phyloP scores from a whole-genome alignment of 108 stramenopile genomes.

The Nitzschia palea region DNA sequence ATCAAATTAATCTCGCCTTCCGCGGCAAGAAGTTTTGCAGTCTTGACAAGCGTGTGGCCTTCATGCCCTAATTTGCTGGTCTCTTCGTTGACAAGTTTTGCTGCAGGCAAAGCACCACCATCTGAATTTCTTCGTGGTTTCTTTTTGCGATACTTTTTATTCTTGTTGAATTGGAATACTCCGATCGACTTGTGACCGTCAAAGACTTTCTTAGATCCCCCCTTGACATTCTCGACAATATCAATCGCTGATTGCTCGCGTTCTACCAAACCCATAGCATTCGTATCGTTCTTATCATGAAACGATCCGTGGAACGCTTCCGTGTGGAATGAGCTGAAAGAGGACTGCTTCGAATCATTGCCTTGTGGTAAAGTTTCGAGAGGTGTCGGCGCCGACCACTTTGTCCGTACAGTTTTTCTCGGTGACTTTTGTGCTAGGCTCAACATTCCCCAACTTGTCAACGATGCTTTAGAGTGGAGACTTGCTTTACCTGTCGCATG shows the following conservation, averaged over 20 bases:
- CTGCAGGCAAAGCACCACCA: slow-evolving; percentile 11
- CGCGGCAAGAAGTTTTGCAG: slow-evolving; percentile 15
- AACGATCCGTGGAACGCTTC: slow-evolving; percentile 23
- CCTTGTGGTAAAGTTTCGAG: slow-evolving; percentile 14
- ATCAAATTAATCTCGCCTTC: slow-evolving; percentile 14
- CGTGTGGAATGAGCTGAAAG: neutral
- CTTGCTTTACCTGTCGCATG: slow-evolving; percentile 3
- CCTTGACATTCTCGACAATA: neutral
- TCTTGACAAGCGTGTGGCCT: neutral
- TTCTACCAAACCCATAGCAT: neutral
- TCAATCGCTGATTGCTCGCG: neutral
- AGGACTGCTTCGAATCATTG: slow-evolving; percentile 8
- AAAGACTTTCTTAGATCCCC: neutral
- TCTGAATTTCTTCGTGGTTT: slow-evolving; percentile 11
- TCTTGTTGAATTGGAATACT: neutral
- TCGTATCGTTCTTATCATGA: neutral
- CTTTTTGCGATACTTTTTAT: neutral
- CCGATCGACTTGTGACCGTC: neutral
- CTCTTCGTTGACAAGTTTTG: neutral
- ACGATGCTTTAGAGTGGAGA: neutral
- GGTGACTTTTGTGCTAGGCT: slow-evolving; percentile 12
- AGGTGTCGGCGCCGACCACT: slow-evolving; percentile 3
- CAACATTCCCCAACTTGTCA: slow-evolving; percentile 21
- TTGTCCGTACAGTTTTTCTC: neutral
- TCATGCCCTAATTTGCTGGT: neutral